Percentiles rank a stretch among this genome's conserved stretches.
Evolutionary conservation across 2,329 filamentous ascomycete species (phyloP).

Genomic region (Penicillium janthinellum): DNA sequence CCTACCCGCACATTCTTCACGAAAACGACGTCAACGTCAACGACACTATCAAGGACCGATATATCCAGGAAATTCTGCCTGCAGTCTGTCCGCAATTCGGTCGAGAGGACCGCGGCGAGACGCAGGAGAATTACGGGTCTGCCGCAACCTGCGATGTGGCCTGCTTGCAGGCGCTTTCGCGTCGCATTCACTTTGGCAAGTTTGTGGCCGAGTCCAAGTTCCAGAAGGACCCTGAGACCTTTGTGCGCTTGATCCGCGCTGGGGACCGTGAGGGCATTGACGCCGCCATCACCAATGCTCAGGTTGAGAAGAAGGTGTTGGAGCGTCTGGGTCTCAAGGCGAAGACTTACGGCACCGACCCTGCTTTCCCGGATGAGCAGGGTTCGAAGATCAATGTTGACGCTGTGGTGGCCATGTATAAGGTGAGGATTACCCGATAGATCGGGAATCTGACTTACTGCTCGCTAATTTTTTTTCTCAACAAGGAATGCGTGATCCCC

Average conservation of each 20-base stretch:
- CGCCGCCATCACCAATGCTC: constrained; percentile 83
- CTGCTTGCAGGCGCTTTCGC: constrained; percentile 84
- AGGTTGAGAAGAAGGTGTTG: constrained; percentile 88
- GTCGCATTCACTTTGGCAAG: constrained; percentile 95
- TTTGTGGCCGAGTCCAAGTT: constrained; percentile 98
- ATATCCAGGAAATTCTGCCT: constrained; percentile 80
- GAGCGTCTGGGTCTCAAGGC: constrained; percentile 86
- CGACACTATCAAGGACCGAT: constrained; percentile 79
- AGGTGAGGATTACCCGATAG: constrained; percentile 39
- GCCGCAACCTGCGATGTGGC: constrained; percentile 88
- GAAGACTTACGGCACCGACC: constrained; percentile 89
- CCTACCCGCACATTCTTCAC: constrained; percentile 87
- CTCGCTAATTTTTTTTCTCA: constrained; percentile 4
- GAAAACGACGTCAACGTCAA: constrained; percentile 90
- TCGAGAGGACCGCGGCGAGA: constrained; percentile 78
- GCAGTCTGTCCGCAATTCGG: constrained; percentile 74
- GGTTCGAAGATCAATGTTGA: constrained; percentile 83
- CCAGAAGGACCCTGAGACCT: constrained; percentile 75
- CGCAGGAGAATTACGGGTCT: constrained; percentile 92
- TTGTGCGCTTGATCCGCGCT: constrained; percentile 78
- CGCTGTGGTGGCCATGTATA: constrained; percentile 87
- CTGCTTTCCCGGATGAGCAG: constrained; percentile 58
- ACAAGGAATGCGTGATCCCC: constrained; percentile 78
- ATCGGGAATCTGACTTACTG: not conserved
- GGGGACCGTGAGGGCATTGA: constrained; percentile 80